phyloP scores from a whole-genome alignment of 345 rosid species.

The Bruguiera parviflora region DNA sequence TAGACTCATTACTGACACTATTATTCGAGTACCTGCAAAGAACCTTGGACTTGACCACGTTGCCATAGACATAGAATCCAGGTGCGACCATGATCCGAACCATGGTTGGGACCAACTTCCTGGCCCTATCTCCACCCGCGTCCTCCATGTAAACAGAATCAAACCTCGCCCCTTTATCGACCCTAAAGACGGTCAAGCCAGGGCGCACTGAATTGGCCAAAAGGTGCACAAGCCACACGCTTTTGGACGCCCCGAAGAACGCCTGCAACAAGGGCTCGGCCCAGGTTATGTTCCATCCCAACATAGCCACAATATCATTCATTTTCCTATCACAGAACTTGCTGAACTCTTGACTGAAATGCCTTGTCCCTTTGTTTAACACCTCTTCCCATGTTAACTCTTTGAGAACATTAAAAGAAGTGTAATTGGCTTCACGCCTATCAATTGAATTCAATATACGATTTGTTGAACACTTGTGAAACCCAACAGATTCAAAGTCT shows the following conservation, averaged over 20 bases:
- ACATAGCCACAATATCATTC: conserved; percentile 79
- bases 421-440: conserved; percentile 60
- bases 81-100: conserved; percentile 85
- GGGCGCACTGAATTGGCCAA: conserved; percentile 93
- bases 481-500: conserved; percentile 79
- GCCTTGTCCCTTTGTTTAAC: conserved; percentile 68
- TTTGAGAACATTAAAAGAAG: conserved; percentile 51
- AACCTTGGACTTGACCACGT: conserved; percentile 84
- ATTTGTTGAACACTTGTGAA: conserved; percentile 47
- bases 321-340: conserved; percentile 83
- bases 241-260: conserved; percentile 77
- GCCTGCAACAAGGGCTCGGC: conserved; percentile 77
- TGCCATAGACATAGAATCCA: conserved; percentile 80
- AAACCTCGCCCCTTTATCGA: conserved; percentile 54
- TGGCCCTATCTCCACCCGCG: conserved; percentile 57
- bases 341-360: conserved; percentile 91
- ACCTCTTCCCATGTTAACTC: conserved; percentile 86
- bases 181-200: conserved; percentile 61
- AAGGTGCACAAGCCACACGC: conserved; percentile 82
- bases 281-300: conserved; percentile 86
- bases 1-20: conserved; percentile 7
- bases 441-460: conserved; percentile 70
- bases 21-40: conserved; percentile 57
- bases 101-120: conserved; percentile 42
- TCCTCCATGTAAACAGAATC: conserved; percentile 87